Evolutionary conservation across 176 grass and related monocot genomes (phyloP).

Genomic region (Miscanthus lutarioriparius): DNA sequence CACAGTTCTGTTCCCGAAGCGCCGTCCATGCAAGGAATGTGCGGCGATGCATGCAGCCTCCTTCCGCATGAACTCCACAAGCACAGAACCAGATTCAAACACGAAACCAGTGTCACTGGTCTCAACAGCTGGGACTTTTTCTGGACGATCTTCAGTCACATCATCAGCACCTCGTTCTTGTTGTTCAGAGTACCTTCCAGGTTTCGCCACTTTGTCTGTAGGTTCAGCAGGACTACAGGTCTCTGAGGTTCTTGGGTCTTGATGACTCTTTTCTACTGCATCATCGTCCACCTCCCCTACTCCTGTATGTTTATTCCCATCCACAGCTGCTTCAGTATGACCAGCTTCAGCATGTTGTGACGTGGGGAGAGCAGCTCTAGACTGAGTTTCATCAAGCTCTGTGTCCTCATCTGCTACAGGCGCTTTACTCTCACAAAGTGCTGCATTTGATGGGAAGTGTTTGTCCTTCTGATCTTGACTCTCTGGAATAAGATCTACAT

Average conservation of each 20-base stretch:
- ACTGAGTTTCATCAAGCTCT: conserved; percentile 21
- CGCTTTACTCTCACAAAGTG: not conserved
- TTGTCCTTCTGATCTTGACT: conserved; percentile 33
- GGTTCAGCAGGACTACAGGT: not conserved
- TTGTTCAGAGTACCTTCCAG: not conserved
- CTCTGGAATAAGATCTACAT: conserved; percentile 18
- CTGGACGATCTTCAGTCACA: not conserved
- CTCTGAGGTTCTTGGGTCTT: not conserved
- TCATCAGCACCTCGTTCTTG: conserved; percentile 4
- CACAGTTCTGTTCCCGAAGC: conserved; percentile 50
- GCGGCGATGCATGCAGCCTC: conserved; percentile 68
- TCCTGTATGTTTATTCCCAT: conserved; percentile 23
- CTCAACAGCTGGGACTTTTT: conserved; percentile 6
- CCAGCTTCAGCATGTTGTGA: not conserved
- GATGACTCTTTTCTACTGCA: conserved; percentile 20
- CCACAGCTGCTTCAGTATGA: not conserved
- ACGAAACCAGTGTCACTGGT: conserved; percentile 2
- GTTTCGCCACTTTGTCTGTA: conserved; percentile 14
- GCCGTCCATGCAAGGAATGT: conserved; percentile 75
- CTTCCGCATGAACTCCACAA: conserved; percentile 82
- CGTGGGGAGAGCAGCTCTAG: conserved; percentile 3
- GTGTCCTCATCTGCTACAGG: conserved; percentile 29
- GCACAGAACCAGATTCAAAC: conserved; percentile 64
- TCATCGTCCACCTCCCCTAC: not conserved
- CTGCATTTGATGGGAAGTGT: conserved; percentile 7